Conservation (phyloP, 208 protist genomes). For the Trypanosoma theileri region DNA sequence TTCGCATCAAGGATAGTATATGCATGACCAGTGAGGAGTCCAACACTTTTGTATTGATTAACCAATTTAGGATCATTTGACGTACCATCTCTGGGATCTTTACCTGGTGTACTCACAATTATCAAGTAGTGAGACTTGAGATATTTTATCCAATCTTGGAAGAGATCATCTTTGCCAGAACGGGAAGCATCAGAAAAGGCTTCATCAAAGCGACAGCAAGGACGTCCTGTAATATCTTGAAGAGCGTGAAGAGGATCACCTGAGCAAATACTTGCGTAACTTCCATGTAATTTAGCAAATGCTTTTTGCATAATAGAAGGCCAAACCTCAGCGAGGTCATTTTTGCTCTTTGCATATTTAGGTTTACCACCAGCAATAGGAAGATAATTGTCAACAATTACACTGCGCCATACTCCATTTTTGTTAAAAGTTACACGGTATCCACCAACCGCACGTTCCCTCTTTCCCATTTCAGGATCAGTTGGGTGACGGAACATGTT, state of each 20-base stretch:
- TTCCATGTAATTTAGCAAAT: conserved; percentile 88
- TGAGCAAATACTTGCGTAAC: conserved; percentile 71
- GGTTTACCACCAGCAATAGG: conserved; percentile 51
- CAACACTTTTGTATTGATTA: conserved; percentile 48
- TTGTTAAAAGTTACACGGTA: conserved; percentile 85
- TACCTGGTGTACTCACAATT: conserved; percentile 76
- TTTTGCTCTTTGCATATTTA: conserved; percentile 55
- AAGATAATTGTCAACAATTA: conserved; percentile 86
- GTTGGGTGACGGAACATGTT: conserved; percentile 71
- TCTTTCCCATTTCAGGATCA: conserved; percentile 41
- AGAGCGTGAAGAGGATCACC: conserved; percentile 85
- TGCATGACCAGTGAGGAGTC: conserved; percentile 60
- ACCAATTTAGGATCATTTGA: conserved; percentile 26
- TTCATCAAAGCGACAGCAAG: conserved; percentile 66
- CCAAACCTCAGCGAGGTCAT: conserved; percentile 80
- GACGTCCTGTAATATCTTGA: conserved; percentile 77
- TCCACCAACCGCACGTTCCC: conserved; percentile 66
- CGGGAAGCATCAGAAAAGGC: conserved; percentile 24
- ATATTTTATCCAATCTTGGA: conserved; percentile 46
- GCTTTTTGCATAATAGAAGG: conserved; percentile 84
- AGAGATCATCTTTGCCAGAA: conserved; percentile 38
- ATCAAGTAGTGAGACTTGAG: conserved; percentile 54
- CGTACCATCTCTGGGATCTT: conserved; percentile 33
- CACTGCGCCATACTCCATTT: conserved; percentile 75
- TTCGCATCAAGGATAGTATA: conserved; percentile 72